Percentiles rank a stretch among this genome's conserved stretches.
Evolutionary conservation across 805 yeast species (phyloP).

Genomic region (Schwanniomyces polymorphus): DNA sequence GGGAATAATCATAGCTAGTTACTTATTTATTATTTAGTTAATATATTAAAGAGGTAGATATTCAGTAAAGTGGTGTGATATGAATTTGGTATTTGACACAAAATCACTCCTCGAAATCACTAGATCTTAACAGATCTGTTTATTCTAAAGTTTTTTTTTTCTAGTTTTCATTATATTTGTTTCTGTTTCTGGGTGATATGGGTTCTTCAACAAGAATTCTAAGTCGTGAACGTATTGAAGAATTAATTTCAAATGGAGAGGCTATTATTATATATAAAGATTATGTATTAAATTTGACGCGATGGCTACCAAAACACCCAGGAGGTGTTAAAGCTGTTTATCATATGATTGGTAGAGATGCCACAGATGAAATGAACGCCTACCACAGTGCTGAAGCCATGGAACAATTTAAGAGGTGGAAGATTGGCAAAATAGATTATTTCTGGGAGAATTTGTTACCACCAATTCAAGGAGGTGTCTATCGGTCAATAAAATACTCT

Average conservation of each 20-base stretch:
- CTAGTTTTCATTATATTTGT: neutral
- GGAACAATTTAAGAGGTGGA: conserved; percentile 51
- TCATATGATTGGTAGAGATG: conserved; percentile 88
- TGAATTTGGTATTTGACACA: neutral
- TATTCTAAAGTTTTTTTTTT: neutral
- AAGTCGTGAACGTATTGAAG: conserved; percentile 43
- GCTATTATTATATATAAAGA: conserved; percentile 66
- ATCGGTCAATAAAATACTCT: conserved; percentile 7
- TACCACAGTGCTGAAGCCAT: conserved; percentile 69
- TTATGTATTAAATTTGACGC: conserved; percentile 61
- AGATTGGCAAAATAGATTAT: conserved; percentile 62
- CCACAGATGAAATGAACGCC: conserved; percentile 87
- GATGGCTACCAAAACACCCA: conserved; percentile 77
- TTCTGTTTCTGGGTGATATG: neutral
- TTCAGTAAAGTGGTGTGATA: neutral
- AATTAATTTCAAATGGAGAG: conserved; percentile 64
- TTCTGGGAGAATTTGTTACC: conserved; percentile 78
- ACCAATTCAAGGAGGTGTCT: conserved; percentile 81
- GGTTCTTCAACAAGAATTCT: conserved; percentile 12
- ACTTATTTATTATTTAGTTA: neutral
- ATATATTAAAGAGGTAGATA: neutral
- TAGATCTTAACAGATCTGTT: neutral
- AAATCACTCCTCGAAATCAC: neutral
- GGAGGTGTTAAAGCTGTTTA: conserved; percentile 85
- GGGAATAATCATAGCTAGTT: conserved; percentile 45